A percentile compares a stretch with the other conserved stretches of the same genome.
These are phyloP conservation scores for Xylaria sp. DNA, from an alignment of 2,329 filamentous ascomycete species.

Conservation along the genomic window DNA sequence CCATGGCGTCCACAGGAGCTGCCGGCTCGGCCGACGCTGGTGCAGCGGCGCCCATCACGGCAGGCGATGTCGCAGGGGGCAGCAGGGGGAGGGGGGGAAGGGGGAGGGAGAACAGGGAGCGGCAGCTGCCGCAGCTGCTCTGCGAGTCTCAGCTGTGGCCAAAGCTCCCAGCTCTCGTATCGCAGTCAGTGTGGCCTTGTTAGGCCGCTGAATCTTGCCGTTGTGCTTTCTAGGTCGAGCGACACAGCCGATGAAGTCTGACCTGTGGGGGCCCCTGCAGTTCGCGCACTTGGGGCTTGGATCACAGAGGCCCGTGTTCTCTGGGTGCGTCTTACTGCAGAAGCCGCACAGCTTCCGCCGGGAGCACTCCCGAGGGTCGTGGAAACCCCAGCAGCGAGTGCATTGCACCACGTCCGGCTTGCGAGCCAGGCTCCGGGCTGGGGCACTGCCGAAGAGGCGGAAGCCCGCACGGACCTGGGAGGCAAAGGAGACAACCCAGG, in stretches of 20 bases:
- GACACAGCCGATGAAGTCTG: background rate
- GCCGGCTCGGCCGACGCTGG: no score
- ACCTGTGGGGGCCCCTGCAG: background rate
- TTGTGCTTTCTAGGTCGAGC: background rate
- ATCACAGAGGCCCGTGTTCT: no score
- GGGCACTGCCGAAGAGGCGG: background rate
- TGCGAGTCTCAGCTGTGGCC: no score
- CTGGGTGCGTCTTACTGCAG: no score
- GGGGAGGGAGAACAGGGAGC: no score
- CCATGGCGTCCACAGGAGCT: no score
- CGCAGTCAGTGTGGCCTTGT: background rate
- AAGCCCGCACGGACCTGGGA: background rate
- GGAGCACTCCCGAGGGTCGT: background rate
- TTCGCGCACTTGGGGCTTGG: background rate
- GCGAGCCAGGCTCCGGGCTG: background rate
- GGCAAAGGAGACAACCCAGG: background rate
- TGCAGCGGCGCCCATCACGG: no score
- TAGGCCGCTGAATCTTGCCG: background rate
- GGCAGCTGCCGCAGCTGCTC: no score
- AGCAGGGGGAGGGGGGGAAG: no score
- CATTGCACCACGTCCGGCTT: background rate
- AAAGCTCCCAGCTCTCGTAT: no score
- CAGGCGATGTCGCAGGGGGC: no score
- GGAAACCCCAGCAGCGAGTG: background rate
- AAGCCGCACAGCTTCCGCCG: no score